A percentile compares a stretch with the other conserved stretches of the same genome.
phyloP scores from a whole-genome alignment of 768 basidiomycete species.

The Plicaturopsis crispa region DNA sequence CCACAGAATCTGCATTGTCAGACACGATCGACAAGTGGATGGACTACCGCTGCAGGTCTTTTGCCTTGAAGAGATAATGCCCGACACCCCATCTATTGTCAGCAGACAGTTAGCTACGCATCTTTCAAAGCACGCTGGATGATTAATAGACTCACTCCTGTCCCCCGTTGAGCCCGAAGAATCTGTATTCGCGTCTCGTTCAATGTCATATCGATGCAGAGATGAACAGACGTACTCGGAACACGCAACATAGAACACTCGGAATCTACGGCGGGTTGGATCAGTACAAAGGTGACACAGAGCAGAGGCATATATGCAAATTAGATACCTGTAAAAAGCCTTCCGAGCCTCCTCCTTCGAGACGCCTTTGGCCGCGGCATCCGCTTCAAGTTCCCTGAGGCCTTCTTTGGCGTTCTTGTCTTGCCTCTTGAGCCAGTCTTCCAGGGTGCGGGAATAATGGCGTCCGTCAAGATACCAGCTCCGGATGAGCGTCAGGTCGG shows the following conservation, averaged over 20 bases:
- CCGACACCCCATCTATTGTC: slow-evolving; percentile 46
- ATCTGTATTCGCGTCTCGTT: too few species aligned
- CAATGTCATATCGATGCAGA: too few species aligned
- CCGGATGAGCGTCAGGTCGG: slow-evolving; percentile 46
- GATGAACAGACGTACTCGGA: too few species aligned
- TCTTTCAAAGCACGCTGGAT: slow-evolving; percentile 7
- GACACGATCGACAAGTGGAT: too few species aligned
- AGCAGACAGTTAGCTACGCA: neutral
- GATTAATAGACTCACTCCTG: slow-evolving; percentile 43
- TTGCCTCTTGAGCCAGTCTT: slow-evolving; percentile 58
- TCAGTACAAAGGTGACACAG: neutral
- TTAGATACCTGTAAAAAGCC: slow-evolving; percentile 42
- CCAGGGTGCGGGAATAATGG: slow-evolving; percentile 57
- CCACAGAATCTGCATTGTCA: too few species aligned
- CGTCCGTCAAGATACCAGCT: slow-evolving; percentile 59
- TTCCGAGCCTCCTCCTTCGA: slow-evolving; percentile 44
- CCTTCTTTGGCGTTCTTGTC: slow-evolving; percentile 45
- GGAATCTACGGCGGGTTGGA: slow-evolving; percentile 31
- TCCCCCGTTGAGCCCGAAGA: slow-evolving; percentile 55
- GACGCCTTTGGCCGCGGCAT: slow-evolving; percentile 39
- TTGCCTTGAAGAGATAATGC: slow-evolving; percentile 44
- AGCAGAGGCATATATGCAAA: neutral
- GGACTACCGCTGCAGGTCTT: too few species aligned
- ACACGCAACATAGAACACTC: slow-evolving; percentile 68
- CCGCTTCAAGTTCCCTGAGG: slow-evolving; percentile 38